A percentile compares a stretch with the other conserved stretches of the same genome.
Evolutionary conservation across 2,329 filamentous ascomycete species (phyloP).

Genomic region (Helicocarpus griseus): DNA sequence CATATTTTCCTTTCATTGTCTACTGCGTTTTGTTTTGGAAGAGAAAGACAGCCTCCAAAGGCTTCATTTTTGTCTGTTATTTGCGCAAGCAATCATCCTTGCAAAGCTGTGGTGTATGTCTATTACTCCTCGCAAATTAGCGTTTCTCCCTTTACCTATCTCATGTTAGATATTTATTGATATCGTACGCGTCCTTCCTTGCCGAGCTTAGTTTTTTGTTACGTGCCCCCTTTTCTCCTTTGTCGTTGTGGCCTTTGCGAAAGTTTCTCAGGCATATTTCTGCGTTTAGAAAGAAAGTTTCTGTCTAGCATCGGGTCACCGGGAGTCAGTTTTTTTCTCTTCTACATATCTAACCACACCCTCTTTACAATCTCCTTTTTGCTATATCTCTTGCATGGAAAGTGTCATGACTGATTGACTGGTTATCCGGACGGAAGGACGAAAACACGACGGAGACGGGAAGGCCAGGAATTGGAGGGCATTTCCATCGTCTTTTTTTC

Average conservation of each 20-base stretch:
- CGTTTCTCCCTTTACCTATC: neutral
- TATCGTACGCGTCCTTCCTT: neutral
- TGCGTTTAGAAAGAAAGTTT: too few relatives aligned
- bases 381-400: neutral
- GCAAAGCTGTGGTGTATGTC: neutral
- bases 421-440: neutral
- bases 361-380: too few relatives aligned
- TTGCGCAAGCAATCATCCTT: too few relatives aligned
- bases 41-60: neutral
- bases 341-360: too few relatives aligned
- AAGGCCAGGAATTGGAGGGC: neutral
- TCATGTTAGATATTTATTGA: neutral
- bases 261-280: neutral
- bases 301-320: too few relatives aligned
- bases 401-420: neutral
- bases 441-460: neutral
- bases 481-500: neutral
- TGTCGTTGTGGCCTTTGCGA: too few relatives aligned
- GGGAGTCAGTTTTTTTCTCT: neutral
- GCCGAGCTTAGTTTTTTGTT: neutral
- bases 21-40: neutral
- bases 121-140: neutral
- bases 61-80: neutral
- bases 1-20: neutral
- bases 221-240: neutral